Evolutionary conservation across 768 basidiomycete genomes (phyloP).

Genomic region (Cubamyces lactineus): DNA sequence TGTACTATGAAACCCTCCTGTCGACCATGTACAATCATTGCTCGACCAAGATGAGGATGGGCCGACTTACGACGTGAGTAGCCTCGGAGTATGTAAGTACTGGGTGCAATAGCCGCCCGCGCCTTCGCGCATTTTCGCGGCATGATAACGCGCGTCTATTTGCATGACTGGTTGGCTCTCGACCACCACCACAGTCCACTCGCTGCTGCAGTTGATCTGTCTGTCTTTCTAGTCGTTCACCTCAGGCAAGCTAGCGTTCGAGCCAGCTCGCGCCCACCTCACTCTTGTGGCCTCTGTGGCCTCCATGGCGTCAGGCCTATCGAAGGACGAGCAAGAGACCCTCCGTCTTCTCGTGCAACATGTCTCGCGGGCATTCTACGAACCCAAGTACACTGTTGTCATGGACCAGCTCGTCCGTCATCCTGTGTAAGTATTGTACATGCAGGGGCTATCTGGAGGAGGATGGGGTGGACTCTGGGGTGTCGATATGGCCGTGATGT

Average conservation of each 20-base stretch:
- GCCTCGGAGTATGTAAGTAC: not conserved
- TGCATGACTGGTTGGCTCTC: constrained; percentile 1
- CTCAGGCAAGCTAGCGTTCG: not conserved
- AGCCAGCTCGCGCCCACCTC: not conserved
- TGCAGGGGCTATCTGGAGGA: constrained; percentile 28
- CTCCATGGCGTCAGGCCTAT: constrained; percentile 39
- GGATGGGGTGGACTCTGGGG: constrained; percentile 12
- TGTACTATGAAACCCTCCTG: constrained; percentile 6
- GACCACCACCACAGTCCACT: constrained; percentile 16
- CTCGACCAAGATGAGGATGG: no score
- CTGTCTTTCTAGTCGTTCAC: not conserved
- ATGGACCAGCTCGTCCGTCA: constrained; percentile 93
- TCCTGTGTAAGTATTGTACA: constrained; percentile 81
- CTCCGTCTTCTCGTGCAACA: constrained; percentile 90
- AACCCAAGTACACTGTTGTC: constrained; percentile 87
- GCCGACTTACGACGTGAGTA: not conserved
- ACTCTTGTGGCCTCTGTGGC: constrained; percentile 24
- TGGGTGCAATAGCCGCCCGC: not conserved
- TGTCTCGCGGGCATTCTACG: constrained; percentile 94
- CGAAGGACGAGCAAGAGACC: constrained; percentile 79
- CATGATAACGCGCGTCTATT: not conserved
- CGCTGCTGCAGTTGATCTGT: not conserved
- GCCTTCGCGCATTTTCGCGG: constrained; percentile 3
- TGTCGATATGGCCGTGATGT: constrained; percentile 6
- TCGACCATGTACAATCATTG: no score